These are phyloP conservation scores for Trichoderma hamatum DNA, from an alignment of 2,329 filamentous ascomycete species.

Conservation along the genomic window DNA sequence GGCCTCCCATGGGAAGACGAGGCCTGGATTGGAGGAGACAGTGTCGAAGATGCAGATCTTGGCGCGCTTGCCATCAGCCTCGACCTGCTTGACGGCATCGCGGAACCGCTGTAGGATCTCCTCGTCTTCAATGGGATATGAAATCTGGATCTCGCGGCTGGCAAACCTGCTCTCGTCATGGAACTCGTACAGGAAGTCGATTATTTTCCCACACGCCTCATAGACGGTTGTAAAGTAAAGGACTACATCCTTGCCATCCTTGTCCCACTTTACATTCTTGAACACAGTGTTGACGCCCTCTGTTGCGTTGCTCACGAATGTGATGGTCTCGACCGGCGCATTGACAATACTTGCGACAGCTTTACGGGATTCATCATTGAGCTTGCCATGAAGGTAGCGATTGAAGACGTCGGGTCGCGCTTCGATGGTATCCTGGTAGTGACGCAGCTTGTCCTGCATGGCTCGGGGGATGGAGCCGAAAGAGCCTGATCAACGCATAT, in stretches of 20 bases:
- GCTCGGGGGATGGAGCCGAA: conserved; percentile 74
- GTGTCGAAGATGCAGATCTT: conserved; percentile 74
- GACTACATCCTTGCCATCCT: conserved; percentile 75
- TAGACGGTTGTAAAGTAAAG: conserved; percentile 81
- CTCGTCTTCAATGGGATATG: conserved; percentile 71
- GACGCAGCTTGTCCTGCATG: conserved; percentile 61
- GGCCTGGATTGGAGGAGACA: conserved; percentile 76
- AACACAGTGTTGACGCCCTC: conserved; percentile 28
- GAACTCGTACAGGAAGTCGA: conserved; percentile 28
- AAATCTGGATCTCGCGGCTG: conserved; percentile 59
- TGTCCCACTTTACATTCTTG: conserved; percentile 36
- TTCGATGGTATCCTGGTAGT: conserved; percentile 70
- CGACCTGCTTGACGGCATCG: conserved; percentile 56
- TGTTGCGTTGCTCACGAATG: conserved; percentile 73
- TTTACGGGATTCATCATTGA: conserved; percentile 57
- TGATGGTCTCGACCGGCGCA: conserved; percentile 65
- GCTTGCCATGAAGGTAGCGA: conserved; percentile 57
- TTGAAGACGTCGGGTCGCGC: conserved; percentile 62
- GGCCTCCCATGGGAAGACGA: conserved; percentile 76
- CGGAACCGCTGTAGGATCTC: conserved; percentile 65
- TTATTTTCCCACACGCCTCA: conserved; percentile 71
- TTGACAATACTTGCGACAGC: conserved; percentile 69
- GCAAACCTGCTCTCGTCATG: conserved; percentile 49
- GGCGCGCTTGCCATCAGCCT: conserved; percentile 61
- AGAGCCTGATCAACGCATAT: conserved; percentile 58